Base-by-base conservation (phyloP, 352 stramenopile genomes). In the Thraustochytrium striatum region DNA sequence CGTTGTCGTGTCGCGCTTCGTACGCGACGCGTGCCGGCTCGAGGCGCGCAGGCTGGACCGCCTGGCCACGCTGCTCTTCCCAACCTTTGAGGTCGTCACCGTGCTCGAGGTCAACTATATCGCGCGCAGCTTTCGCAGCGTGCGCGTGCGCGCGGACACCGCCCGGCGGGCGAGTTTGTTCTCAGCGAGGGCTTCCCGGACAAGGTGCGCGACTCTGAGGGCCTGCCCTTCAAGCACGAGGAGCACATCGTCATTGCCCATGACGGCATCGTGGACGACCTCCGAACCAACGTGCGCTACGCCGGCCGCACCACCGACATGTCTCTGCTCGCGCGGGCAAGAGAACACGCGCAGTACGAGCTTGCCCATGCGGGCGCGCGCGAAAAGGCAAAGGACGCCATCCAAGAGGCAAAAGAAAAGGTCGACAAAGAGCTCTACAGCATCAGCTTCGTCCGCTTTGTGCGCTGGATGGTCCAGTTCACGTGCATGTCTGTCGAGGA, bases 381-480 rank as follows among this genome's bases (percentile, higher is more conserved):
- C 19, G 65, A 75, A 13, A 30, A 38, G 11, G 44, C 65, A 30
- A 75, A 21, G 9, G 65, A 75, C 50, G 65, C 50, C 16, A 43
- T 75, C 19, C 65, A 75, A 75, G 50, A 75, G 50, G 65, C 65
- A 13, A 21, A 50, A 3, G 52, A 75, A 30, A 39, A 16, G 1
- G 8, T 61, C 21, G 19, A 75, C 1, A 61, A 75, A 30, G 5
- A 38, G 8, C 11, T 43, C n/a, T 75, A 75, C 36, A 43, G 44
- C 36, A 50, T 75, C 28, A 75, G 65, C 36, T 75, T 75, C 25
- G 13, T 75, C 52, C 43, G 50, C 58, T 75, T 75, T 32, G 41
- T 28, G 36, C 44, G 44, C 28, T 55, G 19, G 13, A 7, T 39
- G 52, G 19, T 75, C 21, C 65, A 70, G 0, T 75, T 75, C 16